phyloP scores from a whole-genome alignment of 305 asterid species.

The Plantago rigida region DNA sequence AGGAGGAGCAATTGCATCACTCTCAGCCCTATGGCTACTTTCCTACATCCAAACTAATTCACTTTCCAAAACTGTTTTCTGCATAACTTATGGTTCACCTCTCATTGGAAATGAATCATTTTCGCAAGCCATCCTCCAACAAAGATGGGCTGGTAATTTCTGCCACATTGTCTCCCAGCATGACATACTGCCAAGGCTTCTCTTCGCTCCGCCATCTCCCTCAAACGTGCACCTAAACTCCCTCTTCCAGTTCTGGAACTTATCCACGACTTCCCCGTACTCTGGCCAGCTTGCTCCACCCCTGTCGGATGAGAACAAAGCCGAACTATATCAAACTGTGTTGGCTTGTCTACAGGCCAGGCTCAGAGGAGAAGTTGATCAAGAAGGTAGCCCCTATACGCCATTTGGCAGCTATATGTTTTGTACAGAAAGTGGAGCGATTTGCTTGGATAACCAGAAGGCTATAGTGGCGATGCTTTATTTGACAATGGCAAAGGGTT shows the following conservation, averaged over 20 bases:
- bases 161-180: conserved; percentile 59
- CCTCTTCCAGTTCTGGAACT: conserved; percentile 47
- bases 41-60: conserved; percentile 36
- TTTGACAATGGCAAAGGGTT: conserved; percentile 39
- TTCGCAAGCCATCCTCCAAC: conserved; percentile 54
- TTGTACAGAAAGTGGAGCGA: conserved; percentile 59
- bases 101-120: conserved; percentile 69
- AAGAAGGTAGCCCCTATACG: conserved; percentile 33
- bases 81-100: conserved; percentile 73
- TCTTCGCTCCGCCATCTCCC: conserved; percentile 50
- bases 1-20: conserved; percentile 74
- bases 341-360: conserved; percentile 35
- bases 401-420: conserved; percentile 79
- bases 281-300: conserved; percentile 18
- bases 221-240: conserved; percentile 29
- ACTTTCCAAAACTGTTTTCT: conserved; percentile 38
- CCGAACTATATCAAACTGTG: conserved; percentile 32
- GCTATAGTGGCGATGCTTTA: conserved; percentile 54
- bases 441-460: conserved; percentile 52
- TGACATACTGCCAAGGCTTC: conserved; percentile 71
- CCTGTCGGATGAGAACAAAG: conserved; percentile 30
- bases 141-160: conserved; percentile 74
- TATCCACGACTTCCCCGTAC: conserved; percentile 34
- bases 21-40: conserved; percentile 67
- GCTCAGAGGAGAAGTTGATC: conserved; percentile 24